Evolutionary conservation across 108 stramenopile species (phyloP), one percentile per base, ranked within the genome.

Genomic region (Cylindrotheca closterium): DNA sequence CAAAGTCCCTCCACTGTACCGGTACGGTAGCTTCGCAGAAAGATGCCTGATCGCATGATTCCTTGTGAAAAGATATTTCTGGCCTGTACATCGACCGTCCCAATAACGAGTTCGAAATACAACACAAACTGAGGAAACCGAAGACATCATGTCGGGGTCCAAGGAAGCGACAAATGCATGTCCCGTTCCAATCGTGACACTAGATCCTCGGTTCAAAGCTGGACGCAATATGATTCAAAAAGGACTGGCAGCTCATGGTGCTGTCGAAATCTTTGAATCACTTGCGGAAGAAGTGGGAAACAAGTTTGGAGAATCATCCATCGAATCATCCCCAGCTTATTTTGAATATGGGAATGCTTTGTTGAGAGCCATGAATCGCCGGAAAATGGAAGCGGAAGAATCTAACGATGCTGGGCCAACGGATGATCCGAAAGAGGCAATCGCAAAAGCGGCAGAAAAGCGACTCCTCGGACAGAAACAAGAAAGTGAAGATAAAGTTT

Each of bases 331-430:
- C 30, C 75, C 87, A 15, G 80, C 82, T 24, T 82, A 85, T 50
- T 90, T 86, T 55, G 92, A 93, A 65, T 89, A 90, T 52, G 92
- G 92, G 4, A 89, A 93, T 64, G 71, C 86, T 0, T 52, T 93
- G 47, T 83, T 90, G 66, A 78, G 88, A 26, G 63, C 81, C 25
- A 42, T 42, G 37, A 42, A 42, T 42, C 37, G 37, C 7, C 37
- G 37, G 15, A 42, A 72, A 45, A 30, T 2, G 37, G 47, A 63
- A n/a, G 51, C 50, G 24, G 63, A 48, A 31, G 55, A 68, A 15
- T n/a, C n/a, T n/a, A n/a, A n/a, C n/a, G 57, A 34, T 42, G 47
- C 47, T 50, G 71, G 57, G 26, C 21, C 55, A 29, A 47, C 63
- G 32, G 31, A 62, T 45, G 28, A 42, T 26, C 48, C 47, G 30